A percentile compares a stretch with the other conserved stretches of the same genome.
These are phyloP conservation scores for Tetrahymena elliotti DNA, from an alignment of 73 alveolate species.

Conservation along the genomic window DNA sequence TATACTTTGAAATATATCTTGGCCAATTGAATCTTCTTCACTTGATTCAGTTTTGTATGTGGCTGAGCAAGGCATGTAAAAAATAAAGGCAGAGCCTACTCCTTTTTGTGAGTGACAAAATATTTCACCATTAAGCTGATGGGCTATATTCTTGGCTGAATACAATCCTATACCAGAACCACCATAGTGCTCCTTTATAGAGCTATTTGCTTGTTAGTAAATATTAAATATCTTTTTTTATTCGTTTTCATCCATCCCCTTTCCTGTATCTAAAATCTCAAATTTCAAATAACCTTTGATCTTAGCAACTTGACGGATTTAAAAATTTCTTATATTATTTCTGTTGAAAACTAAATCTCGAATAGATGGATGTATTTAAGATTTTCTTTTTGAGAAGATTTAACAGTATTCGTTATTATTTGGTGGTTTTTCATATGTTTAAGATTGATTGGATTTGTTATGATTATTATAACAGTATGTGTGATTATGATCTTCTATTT, in stretches of 20 bases:
- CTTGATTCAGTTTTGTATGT: neutral
- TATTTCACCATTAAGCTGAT: neutral
- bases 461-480: neutral
- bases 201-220: neutral
- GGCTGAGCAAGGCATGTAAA: neutral
- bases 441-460: neutral
- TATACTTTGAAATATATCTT: neutral
- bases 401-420: neutral
- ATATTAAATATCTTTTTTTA: neutral
- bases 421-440: neutral
- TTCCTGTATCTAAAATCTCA: neutral
- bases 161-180: neutral
- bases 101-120: neutral
- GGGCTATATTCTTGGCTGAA: neutral
- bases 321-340: neutral
- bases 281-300: neutral
- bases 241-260: neutral
- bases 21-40: neutral
- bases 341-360: neutral
- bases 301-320: neutral
- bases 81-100: neutral
- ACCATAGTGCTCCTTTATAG: neutral
- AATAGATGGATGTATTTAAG: neutral
- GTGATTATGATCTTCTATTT: neutral
- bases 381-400: neutral